Conservation (phyloP, 2,329 filamentous ascomycete genomes). For the Exophiala spinifera region DNA sequence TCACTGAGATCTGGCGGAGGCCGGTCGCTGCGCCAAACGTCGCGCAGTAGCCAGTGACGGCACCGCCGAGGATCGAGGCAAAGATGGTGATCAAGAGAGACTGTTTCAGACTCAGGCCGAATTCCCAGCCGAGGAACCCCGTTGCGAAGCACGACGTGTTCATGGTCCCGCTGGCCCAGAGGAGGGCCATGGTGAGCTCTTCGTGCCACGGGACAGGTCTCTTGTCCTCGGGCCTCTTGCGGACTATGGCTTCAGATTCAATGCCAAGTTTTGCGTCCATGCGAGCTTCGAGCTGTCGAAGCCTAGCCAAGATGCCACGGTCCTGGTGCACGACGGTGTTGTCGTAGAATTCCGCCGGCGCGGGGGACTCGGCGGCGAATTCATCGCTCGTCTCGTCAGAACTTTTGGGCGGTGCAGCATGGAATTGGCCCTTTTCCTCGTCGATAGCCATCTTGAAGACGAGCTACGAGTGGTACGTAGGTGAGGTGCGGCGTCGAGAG, state of each 20-base stretch:
- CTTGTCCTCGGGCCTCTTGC: constrained; percentile 45
- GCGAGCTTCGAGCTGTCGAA: constrained; percentile 36
- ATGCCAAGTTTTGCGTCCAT: constrained; percentile 48
- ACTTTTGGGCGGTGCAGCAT: constrained; percentile 1
- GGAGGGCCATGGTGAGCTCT: constrained; percentile 41
- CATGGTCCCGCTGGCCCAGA: constrained; percentile 46
- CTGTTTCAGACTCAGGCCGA: constrained; percentile 30
- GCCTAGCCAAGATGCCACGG: constrained; percentile 21
- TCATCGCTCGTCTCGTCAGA: constrained; percentile 5
- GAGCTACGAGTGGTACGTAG: neutral
- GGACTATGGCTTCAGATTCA: constrained; percentile 48
- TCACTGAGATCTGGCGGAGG: constrained; percentile 31
- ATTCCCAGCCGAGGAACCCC: constrained; percentile 31
- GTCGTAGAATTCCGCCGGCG: constrained; percentile 20
- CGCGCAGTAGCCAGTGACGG: constrained; percentile 26
- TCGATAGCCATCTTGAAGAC: constrained; percentile 6
- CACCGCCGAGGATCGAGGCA: constrained; percentile 28
- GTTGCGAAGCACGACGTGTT: constrained; percentile 40
- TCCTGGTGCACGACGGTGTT: constrained; percentile 17
- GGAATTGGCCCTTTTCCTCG: constrained; percentile 5
- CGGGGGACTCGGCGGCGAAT: neutral
- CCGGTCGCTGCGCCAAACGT: constrained; percentile 40
- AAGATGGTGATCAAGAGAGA: constrained; percentile 30
- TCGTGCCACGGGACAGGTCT: constrained; percentile 38
- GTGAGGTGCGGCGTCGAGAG: neutral